Evolutionary conservation across 306 rosid genomes (phyloP), one percentile per base, ranked within the genome.

Genomic region (Prosopis cineraria): DNA sequence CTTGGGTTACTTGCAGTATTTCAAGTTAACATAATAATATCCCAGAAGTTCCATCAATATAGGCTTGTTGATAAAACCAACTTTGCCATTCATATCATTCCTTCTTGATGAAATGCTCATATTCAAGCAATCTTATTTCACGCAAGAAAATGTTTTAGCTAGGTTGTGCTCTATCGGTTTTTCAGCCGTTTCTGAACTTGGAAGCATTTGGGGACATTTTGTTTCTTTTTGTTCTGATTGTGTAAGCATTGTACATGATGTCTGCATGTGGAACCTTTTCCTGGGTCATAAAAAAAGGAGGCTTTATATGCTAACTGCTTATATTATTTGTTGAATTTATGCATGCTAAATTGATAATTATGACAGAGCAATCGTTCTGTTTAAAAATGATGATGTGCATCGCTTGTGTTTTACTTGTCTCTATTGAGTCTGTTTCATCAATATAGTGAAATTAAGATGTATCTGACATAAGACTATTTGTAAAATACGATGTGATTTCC

Each of bases 401-500:
- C 24, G 53, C 50, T 72, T 79, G 17, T 27, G 31, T 69, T 24
- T 52, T 52, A 10, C 24, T 60, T 76, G 62, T 45, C 36, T 64
- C 64, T 50, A 1, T 20, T n/a, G 27, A 16, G 40, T 59, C 31
- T 24, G 20, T 47, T 3, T 16, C n/a, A 19, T 25, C 31, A 29
- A 34, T 13, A 11, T 48, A 72, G 36, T 53, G 72, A 60, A 76
- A 59, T n/a, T 53, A 20, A 36, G 48, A 65, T 17, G 44, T 10
- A 40, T 44, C 47, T 43, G 66, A 24, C 33, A 62, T 34, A 29
- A 44, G 70, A 22, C 37, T 63, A 76, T 72, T 73, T 14, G n/a
- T 58, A 41, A 58, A 65, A 83, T 55, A 55, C 47, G 58, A 77
- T 73, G 70, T 36, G 60, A 66, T 72, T 34, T 68, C 37, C 65